phyloP scores from a whole-genome alignment of 495 filamentous ascomycete species.

The Darksidea phi region DNA sequence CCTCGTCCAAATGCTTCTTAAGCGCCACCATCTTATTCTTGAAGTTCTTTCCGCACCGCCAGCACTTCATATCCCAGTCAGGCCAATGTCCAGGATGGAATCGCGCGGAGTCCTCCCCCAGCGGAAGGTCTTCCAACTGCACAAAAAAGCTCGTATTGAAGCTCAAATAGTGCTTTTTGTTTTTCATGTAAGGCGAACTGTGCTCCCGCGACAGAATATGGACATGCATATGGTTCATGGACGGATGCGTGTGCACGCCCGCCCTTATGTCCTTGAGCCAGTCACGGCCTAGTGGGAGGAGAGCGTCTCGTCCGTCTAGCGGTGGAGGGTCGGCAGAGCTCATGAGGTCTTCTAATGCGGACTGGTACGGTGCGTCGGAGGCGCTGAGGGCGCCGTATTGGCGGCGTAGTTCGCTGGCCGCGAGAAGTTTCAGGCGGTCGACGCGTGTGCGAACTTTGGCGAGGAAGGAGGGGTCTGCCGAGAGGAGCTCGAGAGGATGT shows the following conservation, averaged over 20 bases:
- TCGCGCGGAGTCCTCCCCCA: slow-evolving; percentile 60
- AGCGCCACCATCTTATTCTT: slow-evolving; percentile 67
- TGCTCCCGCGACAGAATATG: slow-evolving; percentile 80
- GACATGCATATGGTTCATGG: slow-evolving; percentile 89
- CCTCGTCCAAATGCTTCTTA: slow-evolving; percentile 76
- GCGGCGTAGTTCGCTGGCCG: slow-evolving; percentile 73
- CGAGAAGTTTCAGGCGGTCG: slow-evolving; percentile 59
- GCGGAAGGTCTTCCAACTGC: slow-evolving; percentile 74
- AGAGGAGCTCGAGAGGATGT: slow-evolving; percentile 78
- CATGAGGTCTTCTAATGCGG: slow-evolving; percentile 40
- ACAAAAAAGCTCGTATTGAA: slow-evolving; percentile 90
- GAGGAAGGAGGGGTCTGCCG: slow-evolving; percentile 65
- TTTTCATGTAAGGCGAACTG: slow-evolving; percentile 66
- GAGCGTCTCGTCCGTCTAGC: not conserved
- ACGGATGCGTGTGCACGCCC: slow-evolving; percentile 83
- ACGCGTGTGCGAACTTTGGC: slow-evolving; percentile 60
- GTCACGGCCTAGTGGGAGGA: slow-evolving; percentile 64
- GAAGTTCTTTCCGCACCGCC: slow-evolving; percentile 79
- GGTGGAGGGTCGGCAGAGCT: slow-evolving; percentile 44
- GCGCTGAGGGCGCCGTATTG: slow-evolving; percentile 63
- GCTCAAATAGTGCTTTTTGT: slow-evolving; percentile 87
- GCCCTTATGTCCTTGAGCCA: slow-evolving; percentile 74
- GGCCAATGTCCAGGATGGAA: slow-evolving; percentile 54
- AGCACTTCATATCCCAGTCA: slow-evolving; percentile 71
- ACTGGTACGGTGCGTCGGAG: slow-evolving; percentile 55